Conservation (phyloP, 441 rosid genomes). For the Erodium trifolium region DNA sequence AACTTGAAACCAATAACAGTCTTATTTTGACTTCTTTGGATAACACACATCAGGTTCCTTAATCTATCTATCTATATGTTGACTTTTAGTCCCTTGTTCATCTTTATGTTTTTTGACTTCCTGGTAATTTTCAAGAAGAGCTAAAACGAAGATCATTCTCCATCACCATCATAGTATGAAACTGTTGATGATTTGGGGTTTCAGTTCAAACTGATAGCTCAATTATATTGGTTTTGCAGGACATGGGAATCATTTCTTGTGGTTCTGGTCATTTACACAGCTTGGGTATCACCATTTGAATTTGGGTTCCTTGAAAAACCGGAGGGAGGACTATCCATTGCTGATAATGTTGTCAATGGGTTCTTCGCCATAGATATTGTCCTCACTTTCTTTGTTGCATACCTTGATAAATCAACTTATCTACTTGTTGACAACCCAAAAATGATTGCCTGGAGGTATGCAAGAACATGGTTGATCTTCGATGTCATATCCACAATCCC, state of each 20-base stretch:
- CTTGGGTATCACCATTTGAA: constrained; percentile 85
- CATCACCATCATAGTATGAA: not conserved
- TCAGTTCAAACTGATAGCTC: not conserved
- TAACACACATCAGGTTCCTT: not conserved
- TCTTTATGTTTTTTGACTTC: not conserved
- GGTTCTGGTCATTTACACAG: constrained; percentile 61
- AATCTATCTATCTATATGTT: not conserved
- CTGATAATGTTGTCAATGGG: constrained; percentile 69
- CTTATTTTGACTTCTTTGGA: not conserved
- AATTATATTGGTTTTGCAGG: constrained; percentile 31
- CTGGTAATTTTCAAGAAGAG: not conserved
- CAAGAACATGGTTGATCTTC: constrained; percentile 59
- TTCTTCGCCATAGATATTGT: constrained; percentile 72
- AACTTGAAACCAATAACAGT: not conserved
- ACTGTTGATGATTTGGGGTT: not conserved
- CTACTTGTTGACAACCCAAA: constrained; percentile 26
- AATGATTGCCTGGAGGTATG: constrained; percentile 62
- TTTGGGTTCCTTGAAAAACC: constrained; percentile 66
- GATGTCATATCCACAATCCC: constrained; percentile 73
- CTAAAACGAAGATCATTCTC: not conserved
- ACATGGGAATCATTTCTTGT: constrained; percentile 69
- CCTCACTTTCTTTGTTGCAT: constrained; percentile 78
- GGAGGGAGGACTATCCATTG: constrained; percentile 40
- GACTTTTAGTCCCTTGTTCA: not conserved
- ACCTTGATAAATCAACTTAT: constrained; percentile 47